phyloP scores from a whole-genome alignment of 805 yeast genomes.

The Candida odintsovae region DNA sequence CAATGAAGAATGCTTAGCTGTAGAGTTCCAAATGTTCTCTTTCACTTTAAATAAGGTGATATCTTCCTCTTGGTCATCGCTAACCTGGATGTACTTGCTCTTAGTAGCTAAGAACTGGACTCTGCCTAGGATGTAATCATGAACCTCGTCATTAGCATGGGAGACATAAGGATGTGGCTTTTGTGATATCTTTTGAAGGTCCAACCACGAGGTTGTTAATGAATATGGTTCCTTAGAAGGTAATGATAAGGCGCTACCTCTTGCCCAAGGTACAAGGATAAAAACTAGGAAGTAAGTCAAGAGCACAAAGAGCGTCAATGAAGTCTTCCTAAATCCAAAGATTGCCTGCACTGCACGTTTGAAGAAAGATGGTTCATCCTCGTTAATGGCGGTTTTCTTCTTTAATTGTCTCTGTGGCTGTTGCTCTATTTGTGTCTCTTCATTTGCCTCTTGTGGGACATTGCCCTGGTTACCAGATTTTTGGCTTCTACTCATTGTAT shows the following conservation, averaged over 20 bases:
- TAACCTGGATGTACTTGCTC: conserved; percentile 25
- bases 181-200: conserved; percentile 62
- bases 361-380: conserved; percentile 11
- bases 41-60: conserved; percentile 45
- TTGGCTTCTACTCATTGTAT: background rate
- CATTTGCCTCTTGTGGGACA: background rate
- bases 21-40: conserved; percentile 39
- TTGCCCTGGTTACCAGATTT: background rate
- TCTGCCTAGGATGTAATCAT: conserved; percentile 51
- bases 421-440: background rate
- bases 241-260: conserved; percentile 34
- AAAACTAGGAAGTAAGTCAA: conserved; percentile 40
- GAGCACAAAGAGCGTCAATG: conserved; percentile 51
- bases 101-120: conserved; percentile 29
- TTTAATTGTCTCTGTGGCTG: background rate
- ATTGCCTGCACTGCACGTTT: conserved; percentile 35
- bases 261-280: conserved; percentile 32
- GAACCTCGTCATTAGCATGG: conserved; percentile 69
- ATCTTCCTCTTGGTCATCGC: conserved; percentile 32
- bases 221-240: conserved; percentile 38
- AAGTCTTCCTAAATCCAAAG: conserved; percentile 70
- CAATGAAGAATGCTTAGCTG: conserved; percentile 38
- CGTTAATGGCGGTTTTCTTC: background rate
- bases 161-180: conserved; percentile 77
- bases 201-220: conserved; percentile 53